Conservation (phyloP, 257 asterid genomes). For the Agastache rugosa region DNA sequence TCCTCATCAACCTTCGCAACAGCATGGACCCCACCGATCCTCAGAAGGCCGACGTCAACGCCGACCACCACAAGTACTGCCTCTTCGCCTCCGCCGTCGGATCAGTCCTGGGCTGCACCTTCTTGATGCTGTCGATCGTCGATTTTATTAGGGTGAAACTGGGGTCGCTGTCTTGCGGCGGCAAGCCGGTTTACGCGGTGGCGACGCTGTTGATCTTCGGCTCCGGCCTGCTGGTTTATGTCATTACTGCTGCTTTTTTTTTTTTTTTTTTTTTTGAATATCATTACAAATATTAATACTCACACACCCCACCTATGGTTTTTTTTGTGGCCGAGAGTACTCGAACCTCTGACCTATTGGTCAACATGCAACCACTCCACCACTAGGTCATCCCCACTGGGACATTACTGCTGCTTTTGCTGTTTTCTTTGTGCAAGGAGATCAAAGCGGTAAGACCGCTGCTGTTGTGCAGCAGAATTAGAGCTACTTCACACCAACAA, state of each 20-base stretch:
- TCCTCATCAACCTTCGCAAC: neutral
- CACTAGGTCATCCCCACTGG: no score
- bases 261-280: no score
- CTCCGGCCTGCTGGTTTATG: neutral
- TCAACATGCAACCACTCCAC: no score
- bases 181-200: slow-evolving; percentile 16
- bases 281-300: no score
- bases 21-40: slow-evolving; percentile 14
- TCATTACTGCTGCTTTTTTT: neutral
- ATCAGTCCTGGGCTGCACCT: slow-evolving; percentile 12
- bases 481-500: no score
- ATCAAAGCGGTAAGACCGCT: no score
- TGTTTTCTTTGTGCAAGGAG: no score
- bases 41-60: neutral
- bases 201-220: neutral
- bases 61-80: slow-evolving; percentile 8
- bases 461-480: no score
- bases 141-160: slow-evolving; percentile 15
- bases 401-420: neutral
- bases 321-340: no score
- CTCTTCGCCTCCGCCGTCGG: slow-evolving; percentile 23
- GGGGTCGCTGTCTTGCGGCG: slow-evolving; percentile 25
- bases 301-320: no score
- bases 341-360: no score
- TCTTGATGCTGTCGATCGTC: slow-evolving; percentile 8